These are phyloP conservation scores for Pichia sp. DNA, from an alignment of 1,139 yeast species.

Conservation along the genomic window DNA sequence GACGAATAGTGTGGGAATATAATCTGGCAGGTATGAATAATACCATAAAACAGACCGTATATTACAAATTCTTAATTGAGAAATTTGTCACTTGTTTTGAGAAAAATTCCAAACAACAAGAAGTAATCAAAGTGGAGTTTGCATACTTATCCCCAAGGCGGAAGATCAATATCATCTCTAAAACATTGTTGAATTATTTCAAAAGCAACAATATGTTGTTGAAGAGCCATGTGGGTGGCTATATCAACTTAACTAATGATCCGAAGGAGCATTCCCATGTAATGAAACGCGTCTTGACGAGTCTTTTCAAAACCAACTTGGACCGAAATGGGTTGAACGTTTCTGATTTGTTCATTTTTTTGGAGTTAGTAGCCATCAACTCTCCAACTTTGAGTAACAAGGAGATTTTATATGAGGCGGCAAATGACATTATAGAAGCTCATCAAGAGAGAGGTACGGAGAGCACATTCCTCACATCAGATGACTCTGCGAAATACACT, in stretches of 20 bases:
- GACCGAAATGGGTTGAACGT: too few relatives aligned
- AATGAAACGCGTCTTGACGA: slow-evolving; percentile 2
- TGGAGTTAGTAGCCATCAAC: slow-evolving; percentile 7
- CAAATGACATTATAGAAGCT: slow-evolving; percentile 3
- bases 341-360: slow-evolving; percentile 6
- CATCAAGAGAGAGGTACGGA: too few relatives aligned
- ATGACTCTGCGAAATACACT: too few relatives aligned
- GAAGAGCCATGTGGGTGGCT: slow-evolving; percentile 11
- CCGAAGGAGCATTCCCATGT: slow-evolving; percentile 9
- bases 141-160: slow-evolving; percentile 4
- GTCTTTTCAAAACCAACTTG: slow-evolving; percentile 1
- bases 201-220: slow-evolving; percentile 1
- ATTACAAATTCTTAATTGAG: slow-evolving; percentile 5
- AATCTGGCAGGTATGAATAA: slow-evolving; percentile 5
- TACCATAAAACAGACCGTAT: slow-evolving; percentile 1
- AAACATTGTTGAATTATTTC: slow-evolving; percentile 2
- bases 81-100: background rate
- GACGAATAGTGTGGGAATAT: slow-evolving; percentile 5
- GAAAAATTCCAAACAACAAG: background rate
- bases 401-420: slow-evolving; percentile 3
- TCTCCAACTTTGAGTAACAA: slow-evolving; percentile 9
- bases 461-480: too few relatives aligned
- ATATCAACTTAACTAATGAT: slow-evolving; percentile 6
- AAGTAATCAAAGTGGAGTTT: slow-evolving; percentile 9
- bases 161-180: slow-evolving; percentile 4